These are phyloP conservation scores for Aspergillus incahuasiensis DNA, from an alignment of 495 filamentous ascomycete genomes.

Conservation along the genomic window DNA sequence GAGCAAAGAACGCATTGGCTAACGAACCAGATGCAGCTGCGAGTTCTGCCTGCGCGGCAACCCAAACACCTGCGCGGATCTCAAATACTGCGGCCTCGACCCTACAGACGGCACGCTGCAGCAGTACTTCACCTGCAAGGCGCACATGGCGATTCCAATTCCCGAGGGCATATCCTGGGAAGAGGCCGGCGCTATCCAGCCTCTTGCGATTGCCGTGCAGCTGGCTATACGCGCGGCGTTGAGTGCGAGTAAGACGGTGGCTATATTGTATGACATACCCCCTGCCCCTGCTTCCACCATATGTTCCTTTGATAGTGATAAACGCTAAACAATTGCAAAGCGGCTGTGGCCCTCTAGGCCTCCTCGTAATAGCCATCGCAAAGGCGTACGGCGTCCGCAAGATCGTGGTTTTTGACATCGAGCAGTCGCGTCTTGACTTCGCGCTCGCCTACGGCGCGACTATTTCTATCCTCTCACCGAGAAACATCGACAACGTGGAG, in stretches of 20 bases:
- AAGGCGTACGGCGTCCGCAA: not conserved
- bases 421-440: not conserved
- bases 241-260: slow-evolving; percentile 2
- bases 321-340: too few relatives aligned
- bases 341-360: not conserved
- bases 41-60: not conserved
- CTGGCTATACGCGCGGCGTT: not conserved
- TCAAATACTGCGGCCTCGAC: slow-evolving; percentile 1
- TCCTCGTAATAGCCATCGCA: not conserved
- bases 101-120: not conserved
- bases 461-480: not conserved
- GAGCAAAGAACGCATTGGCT: too few relatives aligned
- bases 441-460: not conserved
- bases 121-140: not conserved
- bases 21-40: not conserved
- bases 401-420: not conserved
- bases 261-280: not conserved
- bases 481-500: not conserved
- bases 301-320: too few relatives aligned
- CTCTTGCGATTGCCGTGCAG: slow-evolving; percentile 2
- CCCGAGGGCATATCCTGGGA: not conserved
- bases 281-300: not conserved
- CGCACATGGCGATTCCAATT: not conserved
- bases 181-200: slow-evolving; percentile 2
- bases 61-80: not conserved